Conservation (phyloP, 2,329 filamentous ascomycete genomes). For the Graphilbum ipis-grandicollis region DNA sequence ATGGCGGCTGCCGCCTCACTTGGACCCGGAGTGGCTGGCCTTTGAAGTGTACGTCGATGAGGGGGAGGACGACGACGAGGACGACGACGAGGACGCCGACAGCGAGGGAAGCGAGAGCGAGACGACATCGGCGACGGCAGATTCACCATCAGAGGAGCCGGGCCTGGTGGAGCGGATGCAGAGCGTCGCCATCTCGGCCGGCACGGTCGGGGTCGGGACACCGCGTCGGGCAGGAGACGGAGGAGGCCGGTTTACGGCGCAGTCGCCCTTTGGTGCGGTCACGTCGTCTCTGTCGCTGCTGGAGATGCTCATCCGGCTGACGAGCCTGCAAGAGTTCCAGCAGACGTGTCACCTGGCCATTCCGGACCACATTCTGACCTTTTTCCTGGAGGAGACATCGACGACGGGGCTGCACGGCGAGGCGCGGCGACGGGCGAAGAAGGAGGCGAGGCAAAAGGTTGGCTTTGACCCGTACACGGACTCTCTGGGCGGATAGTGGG, state of each 20-base stretch:
- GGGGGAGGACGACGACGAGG: constrained; percentile 4
- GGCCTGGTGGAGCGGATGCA: not conserved
- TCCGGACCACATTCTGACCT: constrained; percentile 73
- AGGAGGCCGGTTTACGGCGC: constrained; percentile 17
- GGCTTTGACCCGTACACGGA: constrained; percentile 41
- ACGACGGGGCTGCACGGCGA: constrained; percentile 31
- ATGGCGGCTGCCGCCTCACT: constrained; percentile 51
- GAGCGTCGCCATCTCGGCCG: not conserved
- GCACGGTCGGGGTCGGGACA: not conserved
- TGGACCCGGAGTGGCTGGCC: constrained; percentile 84
- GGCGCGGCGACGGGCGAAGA: constrained; percentile 24
- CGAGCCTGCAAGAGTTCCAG: constrained; percentile 80
- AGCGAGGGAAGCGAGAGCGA: not conserved
- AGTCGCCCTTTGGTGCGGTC: constrained; percentile 33
- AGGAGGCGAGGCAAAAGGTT: constrained; percentile 28
- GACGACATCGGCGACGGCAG: not conserved
- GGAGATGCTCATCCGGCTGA: constrained; percentile 74
- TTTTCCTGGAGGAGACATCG: constrained; percentile 55
- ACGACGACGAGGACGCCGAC: not conserved
- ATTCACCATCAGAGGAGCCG: no score
- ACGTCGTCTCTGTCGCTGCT: constrained; percentile 52
- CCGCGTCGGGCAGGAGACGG: not conserved
- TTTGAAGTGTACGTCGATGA: constrained; percentile 58
- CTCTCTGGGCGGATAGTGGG: constrained; percentile 13
- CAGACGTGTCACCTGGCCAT: constrained; percentile 81